A percentile compares a stretch with the other conserved stretches of the same genome.
Evolutionary conservation across 2,329 filamentous ascomycete genomes (phyloP).

Genomic region (Helminthosporium solani): DNA sequence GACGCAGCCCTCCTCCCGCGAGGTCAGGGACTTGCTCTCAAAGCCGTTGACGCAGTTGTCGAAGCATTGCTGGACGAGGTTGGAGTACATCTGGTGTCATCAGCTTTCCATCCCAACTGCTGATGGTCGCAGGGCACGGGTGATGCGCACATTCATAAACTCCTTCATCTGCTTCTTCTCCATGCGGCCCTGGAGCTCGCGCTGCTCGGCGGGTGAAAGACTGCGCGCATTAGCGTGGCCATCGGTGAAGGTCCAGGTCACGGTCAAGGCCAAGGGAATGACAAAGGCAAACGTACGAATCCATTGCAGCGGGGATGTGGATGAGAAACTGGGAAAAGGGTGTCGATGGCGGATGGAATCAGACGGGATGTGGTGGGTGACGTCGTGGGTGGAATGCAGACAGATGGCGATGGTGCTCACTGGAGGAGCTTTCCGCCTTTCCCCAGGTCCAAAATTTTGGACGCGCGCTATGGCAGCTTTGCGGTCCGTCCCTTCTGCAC

Average conservation of each 20-base stretch:
- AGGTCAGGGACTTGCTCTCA: conserved; percentile 89
- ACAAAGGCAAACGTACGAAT: conserved; percentile 32
- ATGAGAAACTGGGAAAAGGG: not conserved
- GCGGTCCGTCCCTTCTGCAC: conserved; percentile 16
- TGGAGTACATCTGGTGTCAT: conserved; percentile 63
- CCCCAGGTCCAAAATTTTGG: conserved; percentile 22
- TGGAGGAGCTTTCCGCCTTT: conserved; percentile 21
- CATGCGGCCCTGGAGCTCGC: conserved; percentile 90
- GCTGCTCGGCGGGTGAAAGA: conserved; percentile 78
- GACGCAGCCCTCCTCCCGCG: conserved; percentile 87
- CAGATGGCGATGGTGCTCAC: not conserved
- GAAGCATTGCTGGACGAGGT: conserved; percentile 87
- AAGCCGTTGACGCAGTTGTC: conserved; percentile 97
- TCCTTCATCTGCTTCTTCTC: conserved; percentile 99
- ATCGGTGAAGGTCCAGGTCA: no score
- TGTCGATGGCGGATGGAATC: not conserved
- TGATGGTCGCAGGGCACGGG: not conserved
- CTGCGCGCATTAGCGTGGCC: conserved; percentile 43
- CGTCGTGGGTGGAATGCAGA: not conserved
- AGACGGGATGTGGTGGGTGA: not conserved
- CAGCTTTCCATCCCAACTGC: not conserved
- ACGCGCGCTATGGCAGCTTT: conserved; percentile 18
- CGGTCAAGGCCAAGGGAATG: no score
- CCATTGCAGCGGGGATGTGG: conserved; percentile 28
- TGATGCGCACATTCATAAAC: conserved; percentile 84